These are phyloP conservation scores for Cynara cardunculus DNA, from an alignment of 129 eudicot genomes.

Conservation along the genomic window DNA sequence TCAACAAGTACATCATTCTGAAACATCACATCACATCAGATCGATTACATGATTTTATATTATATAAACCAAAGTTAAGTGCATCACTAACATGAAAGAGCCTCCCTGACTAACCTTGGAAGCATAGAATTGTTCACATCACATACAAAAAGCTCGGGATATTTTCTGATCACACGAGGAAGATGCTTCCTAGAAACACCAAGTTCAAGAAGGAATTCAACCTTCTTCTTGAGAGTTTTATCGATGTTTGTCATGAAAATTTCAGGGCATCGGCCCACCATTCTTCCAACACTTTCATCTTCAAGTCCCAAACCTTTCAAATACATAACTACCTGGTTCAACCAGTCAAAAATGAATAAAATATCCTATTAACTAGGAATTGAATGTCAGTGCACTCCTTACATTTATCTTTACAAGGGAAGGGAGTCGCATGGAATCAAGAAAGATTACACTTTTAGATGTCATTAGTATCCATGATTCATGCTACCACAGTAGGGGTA, in stretches of 20 bases:
- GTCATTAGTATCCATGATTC: background rate
- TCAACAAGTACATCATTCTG: conserved; percentile 65
- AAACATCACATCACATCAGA: background rate
- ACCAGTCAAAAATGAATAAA: background rate
- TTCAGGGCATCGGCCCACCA: conserved; percentile 77
- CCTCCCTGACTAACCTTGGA: conserved; percentile 61
- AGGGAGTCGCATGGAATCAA: background rate
- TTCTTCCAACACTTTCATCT: conserved; percentile 49
- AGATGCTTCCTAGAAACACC: conserved; percentile 57
- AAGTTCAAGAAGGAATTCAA: conserved; percentile 48
- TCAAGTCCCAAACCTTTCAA: conserved; percentile 64
- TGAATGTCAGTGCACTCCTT: too few relatives aligned
- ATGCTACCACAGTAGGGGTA: background rate
- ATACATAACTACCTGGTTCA: conserved; percentile 58
- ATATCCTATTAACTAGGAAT: background rate
- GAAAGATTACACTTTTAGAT: background rate
- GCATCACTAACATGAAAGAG: background rate
- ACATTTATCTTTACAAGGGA: too few relatives aligned
- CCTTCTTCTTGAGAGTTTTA: conserved; percentile 58
- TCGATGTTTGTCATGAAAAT: conserved; percentile 56
- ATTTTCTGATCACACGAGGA: conserved; percentile 72
- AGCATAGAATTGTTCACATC: conserved; percentile 57
- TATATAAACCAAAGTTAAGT: background rate
- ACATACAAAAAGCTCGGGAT: conserved; percentile 76
- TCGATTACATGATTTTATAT: background rate